Percentiles rank a stretch among this genome's conserved stretches.
These are phyloP conservation scores for Tricholoma flavovirens DNA, from an alignment of 768 basidiomycete genomes.

Conservation along the genomic window DNA sequence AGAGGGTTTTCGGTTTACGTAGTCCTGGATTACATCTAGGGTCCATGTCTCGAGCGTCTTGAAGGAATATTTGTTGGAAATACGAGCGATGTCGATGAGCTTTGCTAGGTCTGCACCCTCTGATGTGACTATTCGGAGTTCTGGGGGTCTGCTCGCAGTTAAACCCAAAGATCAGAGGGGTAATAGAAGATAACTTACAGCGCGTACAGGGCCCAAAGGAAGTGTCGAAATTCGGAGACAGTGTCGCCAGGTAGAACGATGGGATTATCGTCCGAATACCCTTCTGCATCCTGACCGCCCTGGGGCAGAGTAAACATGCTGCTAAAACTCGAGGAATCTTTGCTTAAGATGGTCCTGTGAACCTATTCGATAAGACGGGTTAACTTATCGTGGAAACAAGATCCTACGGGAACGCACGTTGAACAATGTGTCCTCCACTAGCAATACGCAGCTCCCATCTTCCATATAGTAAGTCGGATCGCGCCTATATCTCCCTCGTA, in stretches of 20 bases:
- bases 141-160: slow-evolving; percentile 51
- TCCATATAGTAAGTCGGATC: slow-evolving; percentile 59
- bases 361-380: slow-evolving; percentile 32
- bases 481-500: slow-evolving; percentile 18
- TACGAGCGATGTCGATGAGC: slow-evolving; percentile 56
- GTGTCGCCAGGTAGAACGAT: slow-evolving; percentile 60
- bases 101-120: slow-evolving; percentile 45
- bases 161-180: neutral
- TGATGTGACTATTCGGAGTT: slow-evolving; percentile 44
- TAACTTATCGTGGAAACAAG: neutral
- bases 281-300: slow-evolving; percentile 46
- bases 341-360: slow-evolving; percentile 54
- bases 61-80: slow-evolving; percentile 73
- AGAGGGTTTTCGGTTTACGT: slow-evolving; percentile 52
- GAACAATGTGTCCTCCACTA: slow-evolving; percentile 60
- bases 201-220: slow-evolving; percentile 75
- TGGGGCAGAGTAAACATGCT: slow-evolving; percentile 66
- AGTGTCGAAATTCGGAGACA: slow-evolving; percentile 60
- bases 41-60: slow-evolving; percentile 72
- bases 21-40: slow-evolving; percentile 66
- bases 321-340: slow-evolving; percentile 59
- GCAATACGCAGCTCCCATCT: slow-evolving; percentile 64
- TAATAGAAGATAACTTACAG: slow-evolving; percentile 38
- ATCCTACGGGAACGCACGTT: slow-evolving; percentile 39
- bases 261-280: slow-evolving; percentile 58